Evolutionary conservation across 345 rosid genomes (phyloP).

Genomic region (Syzygium aqueum): DNA sequence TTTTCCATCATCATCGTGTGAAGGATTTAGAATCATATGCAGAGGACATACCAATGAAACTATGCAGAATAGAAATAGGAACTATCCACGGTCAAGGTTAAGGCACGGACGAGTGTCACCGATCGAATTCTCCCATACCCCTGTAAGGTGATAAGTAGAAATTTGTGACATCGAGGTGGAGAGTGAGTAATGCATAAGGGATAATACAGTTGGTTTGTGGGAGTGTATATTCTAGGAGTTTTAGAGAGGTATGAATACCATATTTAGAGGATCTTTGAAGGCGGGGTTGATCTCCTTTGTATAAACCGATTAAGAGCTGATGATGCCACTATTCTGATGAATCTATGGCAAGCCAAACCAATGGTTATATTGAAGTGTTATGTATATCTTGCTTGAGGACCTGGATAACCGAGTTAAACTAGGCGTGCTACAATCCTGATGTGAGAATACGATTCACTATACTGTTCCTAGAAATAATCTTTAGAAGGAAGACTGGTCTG

Average conservation of each 20-base stretch:
- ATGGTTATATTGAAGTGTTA: not conserved
- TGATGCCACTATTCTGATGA: not conserved
- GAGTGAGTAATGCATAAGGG: accelerated
- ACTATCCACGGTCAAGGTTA: not conserved
- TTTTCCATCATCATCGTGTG: not conserved
- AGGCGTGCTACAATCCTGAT: accelerated
- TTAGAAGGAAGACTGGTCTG: not conserved
- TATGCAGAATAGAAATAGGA: not conserved
- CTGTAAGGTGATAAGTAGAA: not conserved
- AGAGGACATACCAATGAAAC: not conserved
- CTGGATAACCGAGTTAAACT: not conserved
- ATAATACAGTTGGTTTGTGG: not conserved
- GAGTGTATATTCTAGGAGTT: not conserved
- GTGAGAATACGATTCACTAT: not conserved
- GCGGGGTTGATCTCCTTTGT: accelerated
- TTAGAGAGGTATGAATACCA: accelerated
- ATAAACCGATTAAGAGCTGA: accelerated
- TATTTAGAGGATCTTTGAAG: not conserved
- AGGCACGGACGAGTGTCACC: not conserved
- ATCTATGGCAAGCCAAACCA: not conserved
- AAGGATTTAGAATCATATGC: not conserved
- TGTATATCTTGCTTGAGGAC: not conserved
- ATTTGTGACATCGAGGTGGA: not conserved
- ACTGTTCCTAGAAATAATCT: not conserved
- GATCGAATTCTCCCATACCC: accelerated